A percentile compares a stretch with the other conserved stretches of the same genome.
phyloP scores from a whole-genome alignment of 2,329 filamentous ascomycete genomes.

The Escovopsis sp. region DNA sequence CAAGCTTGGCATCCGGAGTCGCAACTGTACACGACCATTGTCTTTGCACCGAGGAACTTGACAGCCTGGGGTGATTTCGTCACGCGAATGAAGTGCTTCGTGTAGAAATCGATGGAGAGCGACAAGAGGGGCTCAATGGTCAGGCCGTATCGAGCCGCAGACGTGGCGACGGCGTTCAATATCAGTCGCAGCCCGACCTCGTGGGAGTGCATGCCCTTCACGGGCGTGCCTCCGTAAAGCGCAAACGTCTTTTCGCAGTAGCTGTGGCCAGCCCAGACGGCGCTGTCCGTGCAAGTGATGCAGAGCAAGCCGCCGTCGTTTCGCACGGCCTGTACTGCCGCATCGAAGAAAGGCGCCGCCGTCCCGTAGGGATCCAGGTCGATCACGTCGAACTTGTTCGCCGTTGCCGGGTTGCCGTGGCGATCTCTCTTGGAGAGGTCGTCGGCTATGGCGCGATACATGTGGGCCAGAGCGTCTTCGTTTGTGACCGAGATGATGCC shows the following conservation, averaged over 20 bases:
- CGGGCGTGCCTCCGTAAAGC: conserved; percentile 78
- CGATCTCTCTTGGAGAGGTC: conserved; percentile 30
- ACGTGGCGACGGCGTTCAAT: conserved; percentile 62
- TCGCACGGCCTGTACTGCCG: conserved; percentile 69
- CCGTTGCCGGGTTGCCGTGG: conserved; percentile 22
- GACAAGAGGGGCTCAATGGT: conserved; percentile 83
- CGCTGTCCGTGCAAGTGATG: conserved; percentile 92
- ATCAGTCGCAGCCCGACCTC: conserved; percentile 82
- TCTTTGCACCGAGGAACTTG: conserved; percentile 81
- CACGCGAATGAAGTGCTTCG: conserved; percentile 74
- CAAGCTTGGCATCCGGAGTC: conserved; percentile 85
- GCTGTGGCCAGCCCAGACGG: conserved; percentile 84
- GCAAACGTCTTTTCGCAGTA: conserved; percentile 91
- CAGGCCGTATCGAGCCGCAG: conserved; percentile 74
- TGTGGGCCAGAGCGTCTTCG: conserved; percentile 77
- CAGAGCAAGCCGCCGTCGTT: conserved; percentile 82
- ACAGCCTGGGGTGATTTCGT: conserved; percentile 68
- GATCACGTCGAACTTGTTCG: conserved; percentile 71
- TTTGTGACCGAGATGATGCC: conserved; percentile 58
- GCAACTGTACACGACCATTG: conserved; percentile 86
- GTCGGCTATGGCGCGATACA: conserved; percentile 60
- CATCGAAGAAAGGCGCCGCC: conserved; percentile 82
- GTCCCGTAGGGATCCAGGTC: conserved; percentile 95
- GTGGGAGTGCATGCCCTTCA: conserved; percentile 75
- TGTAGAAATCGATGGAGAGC: conserved; percentile 92